Conservation (phyloP, 2,329 filamentous ascomycete species). For the Calonectria multiphialidica region DNA sequence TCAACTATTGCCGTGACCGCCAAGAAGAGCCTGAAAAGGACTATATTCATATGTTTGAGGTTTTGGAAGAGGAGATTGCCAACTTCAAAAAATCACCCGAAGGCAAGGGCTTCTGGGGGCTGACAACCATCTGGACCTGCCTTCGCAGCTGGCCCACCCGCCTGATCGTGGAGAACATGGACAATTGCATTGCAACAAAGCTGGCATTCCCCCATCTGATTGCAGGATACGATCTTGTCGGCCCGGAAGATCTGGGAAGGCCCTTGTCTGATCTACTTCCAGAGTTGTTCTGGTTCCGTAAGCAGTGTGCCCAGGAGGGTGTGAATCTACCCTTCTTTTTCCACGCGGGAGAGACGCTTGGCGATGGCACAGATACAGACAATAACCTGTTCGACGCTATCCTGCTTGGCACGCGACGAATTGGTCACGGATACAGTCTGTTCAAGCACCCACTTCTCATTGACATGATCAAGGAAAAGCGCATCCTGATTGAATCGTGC, state of each 20-base stretch:
- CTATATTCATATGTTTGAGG: constrained; percentile 77
- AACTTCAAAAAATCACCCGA: constrained; percentile 79
- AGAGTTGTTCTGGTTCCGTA: constrained; percentile 93
- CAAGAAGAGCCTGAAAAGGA: constrained; percentile 75
- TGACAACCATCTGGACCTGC: constrained; percentile 87
- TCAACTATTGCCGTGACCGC: constrained; percentile 75
- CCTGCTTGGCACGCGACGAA: constrained; percentile 86
- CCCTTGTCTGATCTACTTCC: constrained; percentile 83
- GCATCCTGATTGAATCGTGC: constrained; percentile 90
- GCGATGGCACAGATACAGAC: constrained; percentile 79
- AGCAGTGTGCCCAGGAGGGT: constrained; percentile 81
- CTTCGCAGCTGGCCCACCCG: constrained; percentile 74
- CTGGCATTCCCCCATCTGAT: constrained; percentile 82
- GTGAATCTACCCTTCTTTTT: constrained; percentile 95
- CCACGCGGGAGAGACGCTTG: constrained; percentile 90
- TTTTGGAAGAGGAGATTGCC: constrained; percentile 82
- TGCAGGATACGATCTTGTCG: constrained; percentile 90
- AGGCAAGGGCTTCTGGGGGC: constrained; percentile 85
- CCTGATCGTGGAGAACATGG: constrained; percentile 83
- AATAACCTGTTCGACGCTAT: constrained; percentile 90
- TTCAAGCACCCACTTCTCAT: constrained; percentile 93
- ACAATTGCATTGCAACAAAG: constrained; percentile 87
- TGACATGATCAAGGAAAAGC: constrained; percentile 89
- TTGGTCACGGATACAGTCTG: constrained; percentile 89
- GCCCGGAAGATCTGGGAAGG: constrained; percentile 85